A percentile compares a stretch with the other conserved stretches of the same genome.
Evolutionary conservation across 805 yeast species (phyloP).

Genomic region (Barnettozyma botsteinii): DNA sequence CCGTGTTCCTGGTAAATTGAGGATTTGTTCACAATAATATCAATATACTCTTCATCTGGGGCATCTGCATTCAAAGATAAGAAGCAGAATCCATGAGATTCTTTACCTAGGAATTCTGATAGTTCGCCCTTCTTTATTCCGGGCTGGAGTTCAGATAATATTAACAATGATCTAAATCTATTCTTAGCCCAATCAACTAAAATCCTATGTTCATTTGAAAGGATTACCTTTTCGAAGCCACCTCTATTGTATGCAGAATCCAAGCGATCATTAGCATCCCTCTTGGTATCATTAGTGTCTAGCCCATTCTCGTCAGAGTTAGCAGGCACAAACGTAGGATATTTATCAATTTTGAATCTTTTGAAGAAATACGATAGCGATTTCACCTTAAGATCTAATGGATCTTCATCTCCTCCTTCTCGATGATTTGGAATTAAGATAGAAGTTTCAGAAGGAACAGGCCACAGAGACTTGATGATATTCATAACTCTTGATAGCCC

Average conservation of each 20-base stretch:
- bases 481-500: too few relatives aligned
- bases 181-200: conserved; percentile 62
- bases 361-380: conserved; percentile 53
- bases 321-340: conserved; percentile 37
- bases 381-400: conserved; percentile 56
- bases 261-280: conserved; percentile 31
- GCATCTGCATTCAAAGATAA: conserved; percentile 36
- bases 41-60: conserved; percentile 39
- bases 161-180: conserved; percentile 55
- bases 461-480: conserved; percentile 28
- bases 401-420: conserved; percentile 46
- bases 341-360: conserved; percentile 39
- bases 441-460: conserved; percentile 27
- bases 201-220: conserved; percentile 58
- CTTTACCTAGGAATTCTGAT: conserved; percentile 9
- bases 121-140: conserved; percentile 33
- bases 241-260: conserved; percentile 49
- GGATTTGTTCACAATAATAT: conserved; percentile 36
- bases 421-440: conserved; percentile 44
- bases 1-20: conserved; percentile 55
- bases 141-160: conserved; percentile 36
- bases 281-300: background rate
- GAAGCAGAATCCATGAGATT: conserved; percentile 26
- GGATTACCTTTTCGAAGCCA: conserved; percentile 36
- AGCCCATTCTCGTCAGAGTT: conserved; percentile 25